Percentiles rank a stretch among this genome's conserved stretches.
phyloP scores from a whole-genome alignment of 177 flowering plant species.

The Vitis hybrid region DNA sequence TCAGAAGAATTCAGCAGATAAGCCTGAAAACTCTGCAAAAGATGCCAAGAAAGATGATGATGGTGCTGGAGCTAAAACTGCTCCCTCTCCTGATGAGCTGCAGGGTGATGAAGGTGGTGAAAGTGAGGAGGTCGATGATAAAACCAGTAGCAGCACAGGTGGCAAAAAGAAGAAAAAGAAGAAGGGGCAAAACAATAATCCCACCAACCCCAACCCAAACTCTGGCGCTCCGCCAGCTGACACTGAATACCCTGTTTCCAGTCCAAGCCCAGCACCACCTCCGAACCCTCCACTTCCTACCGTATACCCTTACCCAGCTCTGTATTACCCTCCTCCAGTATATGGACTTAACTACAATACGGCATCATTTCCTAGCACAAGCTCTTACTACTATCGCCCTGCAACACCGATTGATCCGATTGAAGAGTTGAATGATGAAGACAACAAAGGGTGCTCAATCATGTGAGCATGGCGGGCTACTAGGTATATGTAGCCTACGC shows the following conservation, averaged over 20 bases:
- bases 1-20: conserved; percentile 8
- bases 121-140: conserved; percentile 10
- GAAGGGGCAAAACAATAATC: conserved; percentile 21
- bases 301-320: conserved; percentile 20
- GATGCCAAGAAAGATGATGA: background rate
- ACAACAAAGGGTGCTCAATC: conserved; percentile 35
- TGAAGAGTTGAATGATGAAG: conserved; percentile 1
- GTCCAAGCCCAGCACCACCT: conserved; percentile 11
- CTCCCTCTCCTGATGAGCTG: background rate
- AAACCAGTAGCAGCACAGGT: conserved; percentile 13
- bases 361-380: conserved; percentile 23
- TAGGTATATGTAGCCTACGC: too few species aligned
- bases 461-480: conserved; percentile 24
- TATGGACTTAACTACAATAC: conserved; percentile 39
- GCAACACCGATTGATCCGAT: conserved; percentile 28
- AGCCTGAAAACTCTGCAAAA: conserved; percentile 13
- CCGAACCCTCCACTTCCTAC: conserved; percentile 23
- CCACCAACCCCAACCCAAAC: background rate
- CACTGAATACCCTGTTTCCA: conserved; percentile 1
- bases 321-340: conserved; percentile 23
- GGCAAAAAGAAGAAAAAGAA: conserved; percentile 38
- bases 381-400: conserved; percentile 20
- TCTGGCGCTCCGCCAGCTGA: conserved; percentile 9
- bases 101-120: conserved; percentile 5
- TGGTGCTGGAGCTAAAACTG: background rate